Evolutionary conservation across 805 yeast species (phyloP), one percentile per base, ranked within the genome.

Genomic region (Nakazawaea ishiwadae): DNA sequence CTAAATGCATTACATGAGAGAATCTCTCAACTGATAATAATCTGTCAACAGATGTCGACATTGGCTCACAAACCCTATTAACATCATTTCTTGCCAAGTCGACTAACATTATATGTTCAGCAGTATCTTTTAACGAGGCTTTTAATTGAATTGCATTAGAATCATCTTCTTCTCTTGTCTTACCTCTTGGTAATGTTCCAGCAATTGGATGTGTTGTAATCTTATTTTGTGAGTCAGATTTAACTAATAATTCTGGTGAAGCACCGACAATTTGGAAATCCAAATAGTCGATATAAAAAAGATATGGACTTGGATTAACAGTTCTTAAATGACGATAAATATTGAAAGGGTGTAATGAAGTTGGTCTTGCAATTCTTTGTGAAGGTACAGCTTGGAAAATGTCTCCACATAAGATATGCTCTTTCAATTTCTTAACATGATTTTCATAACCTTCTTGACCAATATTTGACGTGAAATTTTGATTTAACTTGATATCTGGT

Each of bases 351-450:
- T 93, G 98, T 52, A 93, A 69, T 3, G 89, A 79, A 0, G 99
- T 93, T 28, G 96, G 96, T 62, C 97, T 81, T 4, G 95, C 87
- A 20, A 93, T 89, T 57, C 99, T 76, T 69, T 93, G 99, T 1
- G 97, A 90, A 5, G 99, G 99, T 18, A 93, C 99, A 1, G 96
- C 96, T 64, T 93, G 99, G 65, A 93, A 85, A 44, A 93, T 87
- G 56, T 93, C 98, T 45, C 99, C 99, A 51, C 79, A 77, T 53
- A 81, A 64, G 52, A 93, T 93, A 56, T 91, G 96, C 31, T 76
- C 63, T 56, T 89, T 89, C 55, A 93, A 73, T 11, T 62, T 71
- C 10, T 68, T 60, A 30, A 93, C 99, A 60, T 87, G 95, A 23
- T 54, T 53, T 63, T 93, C 96, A 60, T 93, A 93, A 37, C 99